Percentiles rank a stretch among this genome's conserved stretches.
These are phyloP conservation scores for Corymbia maculata DNA, from an alignment of 345 rosid genomes.

Conservation along the genomic window DNA sequence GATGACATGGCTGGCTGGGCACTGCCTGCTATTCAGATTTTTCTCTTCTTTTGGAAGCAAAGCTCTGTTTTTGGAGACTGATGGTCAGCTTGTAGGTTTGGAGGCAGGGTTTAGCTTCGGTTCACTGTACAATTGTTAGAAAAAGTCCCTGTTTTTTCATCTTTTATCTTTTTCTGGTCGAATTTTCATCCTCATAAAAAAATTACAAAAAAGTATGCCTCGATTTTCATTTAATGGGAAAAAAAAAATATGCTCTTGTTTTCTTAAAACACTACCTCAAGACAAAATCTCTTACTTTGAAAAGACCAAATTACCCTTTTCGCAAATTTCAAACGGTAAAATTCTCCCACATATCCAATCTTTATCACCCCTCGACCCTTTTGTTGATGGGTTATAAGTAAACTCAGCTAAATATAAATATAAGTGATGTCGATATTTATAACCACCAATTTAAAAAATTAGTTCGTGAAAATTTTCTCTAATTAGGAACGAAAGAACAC, in stretches of 20 bases:
- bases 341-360: rapidly evolving
- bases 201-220: neutral
- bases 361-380: rapidly evolving
- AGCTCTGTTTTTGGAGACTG: neutral
- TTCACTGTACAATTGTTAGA: neutral
- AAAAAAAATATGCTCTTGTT: neutral
- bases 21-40: neutral
- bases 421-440: neutral
- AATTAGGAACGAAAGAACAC: neutral
- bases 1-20: slow-evolving; percentile 19
- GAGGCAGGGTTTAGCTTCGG: neutral
- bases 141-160: neutral
- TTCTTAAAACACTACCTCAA: no score
- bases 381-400: neutral
- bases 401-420: neutral
- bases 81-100: neutral
- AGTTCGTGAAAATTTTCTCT: neutral
- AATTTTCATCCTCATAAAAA: neutral
- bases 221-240: neutral
- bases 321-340: neutral
- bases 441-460: neutral
- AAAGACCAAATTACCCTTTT: neutral
- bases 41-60: neutral
- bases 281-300: neutral
- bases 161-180: neutral